These are phyloP conservation scores for Apophysomyces variabilis DNA, from an alignment of 371 early-diverging fungal genomes.

Conservation along the genomic window DNA sequence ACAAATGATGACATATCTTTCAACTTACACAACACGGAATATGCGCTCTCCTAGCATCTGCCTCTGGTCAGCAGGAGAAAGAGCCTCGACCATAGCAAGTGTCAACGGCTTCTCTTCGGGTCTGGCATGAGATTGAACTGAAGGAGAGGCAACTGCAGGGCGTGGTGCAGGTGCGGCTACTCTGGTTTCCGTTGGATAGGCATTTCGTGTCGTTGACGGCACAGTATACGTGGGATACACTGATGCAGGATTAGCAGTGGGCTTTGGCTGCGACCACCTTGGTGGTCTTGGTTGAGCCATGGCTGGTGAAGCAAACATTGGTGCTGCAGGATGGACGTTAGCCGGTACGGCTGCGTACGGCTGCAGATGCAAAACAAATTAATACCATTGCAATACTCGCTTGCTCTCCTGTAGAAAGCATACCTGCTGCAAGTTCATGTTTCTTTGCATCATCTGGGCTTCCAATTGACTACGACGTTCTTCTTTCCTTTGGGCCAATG, in stretches of 20 bases:
- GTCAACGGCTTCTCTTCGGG: slow-evolving; percentile 45
- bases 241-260: slow-evolving; percentile 6
- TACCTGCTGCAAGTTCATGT: slow-evolving; percentile 21
- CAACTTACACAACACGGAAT: slow-evolving; percentile 74
- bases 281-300: slow-evolving; percentile 17
- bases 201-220: not conserved
- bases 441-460: slow-evolving; percentile 84
- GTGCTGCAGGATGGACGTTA: slow-evolving; percentile 9
- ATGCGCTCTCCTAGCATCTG: slow-evolving; percentile 94
- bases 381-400: slow-evolving; percentile 21
- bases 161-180: not conserved
- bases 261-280: slow-evolving; percentile 5
- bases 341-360: slow-evolving; percentile 22
- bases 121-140: slow-evolving; percentile 17
- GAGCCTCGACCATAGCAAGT: slow-evolving; percentile 75
- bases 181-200: not conserved
- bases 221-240: not conserved
- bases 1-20: not conserved
- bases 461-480: slow-evolving; percentile 88
- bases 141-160: slow-evolving; percentile 3
- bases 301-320: slow-evolving; percentile 14
- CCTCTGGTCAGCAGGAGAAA: slow-evolving; percentile 84
- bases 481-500: slow-evolving; percentile 96
- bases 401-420: not conserved
- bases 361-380: slow-evolving; percentile 15